Base-by-base conservation (phyloP, 352 stramenopile genomes). In the Globisporangium emineosum region DNA sequence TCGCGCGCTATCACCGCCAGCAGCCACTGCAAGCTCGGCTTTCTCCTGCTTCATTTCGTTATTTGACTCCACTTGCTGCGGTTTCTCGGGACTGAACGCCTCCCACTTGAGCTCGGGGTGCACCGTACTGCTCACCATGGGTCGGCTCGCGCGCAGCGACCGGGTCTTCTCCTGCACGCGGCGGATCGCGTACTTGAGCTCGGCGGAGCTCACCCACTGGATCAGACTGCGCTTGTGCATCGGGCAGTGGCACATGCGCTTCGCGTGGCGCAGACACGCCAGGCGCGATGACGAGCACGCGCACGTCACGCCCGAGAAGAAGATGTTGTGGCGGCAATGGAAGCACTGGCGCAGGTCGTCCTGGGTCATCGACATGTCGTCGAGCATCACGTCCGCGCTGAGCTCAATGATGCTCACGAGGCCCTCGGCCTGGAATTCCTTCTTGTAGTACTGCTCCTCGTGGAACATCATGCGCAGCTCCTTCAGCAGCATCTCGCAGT, bases 241-340 rank as follows among this genome's bases (percentile, higher is more conserved):
- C 5, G 73, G 43, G 29, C 84, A 93, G 43, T 72, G 61, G 64
- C 84, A 93, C 77, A 93, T 81, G n/a, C 68, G 50, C 54, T 83
- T 83, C 2, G 71, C 69, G 54, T 93, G 84, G 40, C 82, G 79
- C 25, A 90, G 60, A 58, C 84, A 93, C 35, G 84, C 77, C 15
- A 93, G 58, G 2, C 77, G 77, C 50, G 65, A 77, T 1, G 81
- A 72, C 56, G 79, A 81, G 62, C 84, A 93, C 0, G 72, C 69
- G 58, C 84, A 93, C 3, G 83, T 88, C 9, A 93, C 77, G 6
- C 81, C 82, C 3, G 84, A 93, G 62, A 93, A 93, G 64, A 91
- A 93, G 7, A 93, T 73, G 60, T 87, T 90, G 69, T 93, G 82
- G 37, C 78, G 87, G 71, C 84, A 93, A 9, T 63, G 33, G 42